Evolutionary conservation across 192 early-diverging fungal genomes (phyloP), one percentile per base, ranked within the genome.

Genomic region (Backusella sp.): DNA sequence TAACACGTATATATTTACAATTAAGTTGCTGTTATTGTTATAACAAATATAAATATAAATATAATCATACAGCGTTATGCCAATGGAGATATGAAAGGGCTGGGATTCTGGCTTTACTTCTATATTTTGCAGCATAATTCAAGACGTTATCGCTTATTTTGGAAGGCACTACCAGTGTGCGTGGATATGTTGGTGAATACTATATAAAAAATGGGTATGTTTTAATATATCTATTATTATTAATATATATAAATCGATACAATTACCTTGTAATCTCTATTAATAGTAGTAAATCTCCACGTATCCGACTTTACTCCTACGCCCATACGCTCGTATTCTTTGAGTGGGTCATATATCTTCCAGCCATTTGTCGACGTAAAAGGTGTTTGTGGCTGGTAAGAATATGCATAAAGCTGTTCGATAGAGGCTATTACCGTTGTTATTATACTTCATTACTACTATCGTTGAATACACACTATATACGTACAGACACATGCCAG

Each of bases 121-220:
- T 86, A 78, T 97, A 96, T 81, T 91, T 92, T 23, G 88, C 91
- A 8, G 95, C 96, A 84, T 99, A 93, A 23, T 87, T 91, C 74
- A 99, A 80, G 19, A 93, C 91, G 56, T 91, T 93, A 78, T 99
- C 98, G 75, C 91, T 95, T 75, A 99, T 98, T 76, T 88, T 91
- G 15, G 85, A 52, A 15, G 98, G 98, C 7, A 99, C 96, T 0
- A 88, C 93, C 62, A 99, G 77, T 6, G 88, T 72, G 0, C 86
- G 74, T 28, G 98, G 97, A 80, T 99, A 99, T 15, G 98, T 98
- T 1, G 92, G 85, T 52, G 92, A 96, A 76, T 97, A 90, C 90
- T 94, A 80, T 9, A 12, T 30, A 67, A 76, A 78, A 42, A 44
- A 52, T 46, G 39, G 70, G 42, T 37, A 32, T 35, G 52, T 42